Percentiles rank a stretch among this genome's conserved stretches.
Evolutionary conservation across 2,329 filamentous ascomycete genomes (phyloP).

Genomic region (Fusarium guadeloupense): DNA sequence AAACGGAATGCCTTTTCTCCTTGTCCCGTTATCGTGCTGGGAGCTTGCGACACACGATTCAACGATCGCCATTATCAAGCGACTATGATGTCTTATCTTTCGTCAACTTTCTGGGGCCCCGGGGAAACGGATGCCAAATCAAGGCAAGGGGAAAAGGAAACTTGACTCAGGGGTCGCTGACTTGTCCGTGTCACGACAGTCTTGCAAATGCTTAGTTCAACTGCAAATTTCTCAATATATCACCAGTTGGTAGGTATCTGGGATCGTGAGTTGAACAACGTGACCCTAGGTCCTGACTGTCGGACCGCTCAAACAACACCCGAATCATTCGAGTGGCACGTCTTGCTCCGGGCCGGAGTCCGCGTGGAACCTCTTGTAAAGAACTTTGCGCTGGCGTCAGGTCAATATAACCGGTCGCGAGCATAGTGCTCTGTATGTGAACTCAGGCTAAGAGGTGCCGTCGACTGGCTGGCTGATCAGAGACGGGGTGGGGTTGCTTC

Average conservation of each 20-base stretch:
- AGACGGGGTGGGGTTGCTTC: constrained; percentile 1
- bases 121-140: constrained; percentile 16
- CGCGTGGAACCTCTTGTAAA: constrained; percentile 11
- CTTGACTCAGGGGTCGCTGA: constrained; percentile 24
- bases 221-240: no score
- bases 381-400: neutral
- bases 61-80: constrained; percentile 21
- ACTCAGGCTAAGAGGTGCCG: neutral
- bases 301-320: constrained; percentile 1
- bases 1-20: neutral
- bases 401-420: constrained; percentile 1
- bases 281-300: constrained; percentile 18
- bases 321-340: constrained; percentile 19
- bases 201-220: constrained; percentile 11
- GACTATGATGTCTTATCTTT: constrained; percentile 28
- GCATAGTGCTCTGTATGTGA: neutral
- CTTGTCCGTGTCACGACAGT: constrained; percentile 7
- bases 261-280: constrained; percentile 23
- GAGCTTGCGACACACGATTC: constrained; percentile 9
- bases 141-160: constrained; percentile 10
- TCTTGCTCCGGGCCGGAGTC: constrained; percentile 3
- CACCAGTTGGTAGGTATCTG: neutral
- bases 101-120: constrained; percentile 26
- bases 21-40: constrained; percentile 2
- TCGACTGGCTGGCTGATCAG: constrained; percentile 5